phyloP scores from a whole-genome alignment of 768 basidiomycete genomes.

The Tricholoma sp. region DNA sequence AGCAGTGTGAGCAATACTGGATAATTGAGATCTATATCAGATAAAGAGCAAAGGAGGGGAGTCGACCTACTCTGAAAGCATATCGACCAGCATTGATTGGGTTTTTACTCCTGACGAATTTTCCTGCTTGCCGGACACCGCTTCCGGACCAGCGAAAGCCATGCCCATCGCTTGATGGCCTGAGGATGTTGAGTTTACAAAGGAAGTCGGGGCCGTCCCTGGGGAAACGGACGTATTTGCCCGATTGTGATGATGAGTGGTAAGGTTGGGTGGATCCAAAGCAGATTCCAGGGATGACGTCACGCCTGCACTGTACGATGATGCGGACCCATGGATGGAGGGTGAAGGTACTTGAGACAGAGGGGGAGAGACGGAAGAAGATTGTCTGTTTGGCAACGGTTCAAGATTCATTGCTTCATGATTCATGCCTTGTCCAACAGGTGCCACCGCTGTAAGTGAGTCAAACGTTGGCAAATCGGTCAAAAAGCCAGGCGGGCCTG shows the following conservation, averaged over 20 bases:
- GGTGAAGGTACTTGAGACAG: conserved; percentile 34
- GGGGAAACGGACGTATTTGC: conserved; percentile 32
- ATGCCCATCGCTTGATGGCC: conserved; percentile 11
- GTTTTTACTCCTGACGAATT: conserved; percentile 21
- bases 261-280: conserved; percentile 32
- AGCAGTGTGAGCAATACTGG: conserved; percentile 58
- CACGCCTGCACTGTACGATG: conserved; percentile 33
- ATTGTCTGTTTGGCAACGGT: conserved; percentile 30
- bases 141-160: conserved; percentile 15
- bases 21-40: conserved; percentile 14
- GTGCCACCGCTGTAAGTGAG: conserved; percentile 26
- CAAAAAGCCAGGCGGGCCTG: conserved; percentile 34
- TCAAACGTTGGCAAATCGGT: conserved; percentile 34
- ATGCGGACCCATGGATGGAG: conserved; percentile 31
- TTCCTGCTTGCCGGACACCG: conserved; percentile 17
- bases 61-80: conserved; percentile 49
- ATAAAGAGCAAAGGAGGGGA: conserved; percentile 5
- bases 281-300: conserved; percentile 43
- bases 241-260: conserved; percentile 28
- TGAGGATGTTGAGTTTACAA: conserved; percentile 22
- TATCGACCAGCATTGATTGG: conserved; percentile 37
- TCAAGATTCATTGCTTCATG: conserved; percentile 34
- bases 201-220: conserved; percentile 11
- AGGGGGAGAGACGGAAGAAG: conserved; percentile 27
- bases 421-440: conserved; percentile 30